Evolutionary conservation across 2,329 filamentous ascomycete genomes (phyloP), one percentile per base, ranked within the genome.

Genomic region (Volutella citrinella): DNA sequence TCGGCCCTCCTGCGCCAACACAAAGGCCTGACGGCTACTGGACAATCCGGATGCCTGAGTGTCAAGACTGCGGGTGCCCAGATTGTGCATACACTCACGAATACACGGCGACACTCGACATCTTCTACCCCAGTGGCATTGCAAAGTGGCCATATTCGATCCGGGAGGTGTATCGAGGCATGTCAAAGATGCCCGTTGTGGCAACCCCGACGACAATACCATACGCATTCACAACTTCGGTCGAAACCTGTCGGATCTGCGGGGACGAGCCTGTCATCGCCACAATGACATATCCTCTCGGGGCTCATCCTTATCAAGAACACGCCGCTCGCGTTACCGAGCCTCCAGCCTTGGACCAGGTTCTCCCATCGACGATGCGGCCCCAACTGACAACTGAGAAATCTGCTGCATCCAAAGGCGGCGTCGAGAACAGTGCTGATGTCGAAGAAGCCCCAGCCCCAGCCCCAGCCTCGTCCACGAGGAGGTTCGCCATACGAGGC

Each of bases 151-250:
- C 48, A 14, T 53, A 53, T 10, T 16, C 40, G 12, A 38, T 53
- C 34, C 49, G 49, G 25, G 50, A 53, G 33, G 21, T 53, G n/a
- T 53, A 51, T n/a, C 48, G 32, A 7, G 46, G 50, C 35, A 53
- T 53, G 50, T 49, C 45, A 6, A 38, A 38, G 6, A 44, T 48
- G 31, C 47, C 49, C 8, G 36, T 27, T 22, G 38, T 40, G 27
- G 28, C 36, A n/a, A 38, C 38, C 6, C 40, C 43, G 10, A 53
- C 48, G 19, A 29, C 17, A 10, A 20, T 46, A 8, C 50, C 49
- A 7, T 49, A 53, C 7, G 50, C 49, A 10, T 53, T 53, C 30
- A 51, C 46, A 3, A 15, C 46, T 8, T 36, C 22, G 12, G 30
- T 43, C 7, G 40, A 45, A 31, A 48, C 38, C 6, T 53, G 50